Evolutionary conservation across 768 basidiomycete genomes (phyloP).

Genomic region (Podaxis mareebaensis): DNA sequence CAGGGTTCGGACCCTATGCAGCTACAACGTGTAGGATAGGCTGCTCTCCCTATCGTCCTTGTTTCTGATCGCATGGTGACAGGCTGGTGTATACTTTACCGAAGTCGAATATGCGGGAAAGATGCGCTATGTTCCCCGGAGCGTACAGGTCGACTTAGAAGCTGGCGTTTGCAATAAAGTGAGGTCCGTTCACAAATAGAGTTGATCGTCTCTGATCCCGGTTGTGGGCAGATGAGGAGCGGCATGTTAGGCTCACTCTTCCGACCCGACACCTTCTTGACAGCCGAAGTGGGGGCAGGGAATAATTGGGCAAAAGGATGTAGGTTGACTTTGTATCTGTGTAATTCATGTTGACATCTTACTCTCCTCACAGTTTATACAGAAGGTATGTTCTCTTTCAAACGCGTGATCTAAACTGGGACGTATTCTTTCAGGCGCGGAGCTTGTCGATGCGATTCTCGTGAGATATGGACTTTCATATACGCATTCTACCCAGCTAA

Average conservation of each 20-base stretch:
- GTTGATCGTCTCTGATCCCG: background rate
- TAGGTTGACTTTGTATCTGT: constrained; percentile 36
- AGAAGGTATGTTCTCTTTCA: constrained; percentile 57
- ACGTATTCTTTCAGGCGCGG: constrained; percentile 60
- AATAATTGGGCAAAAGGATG: constrained; percentile 98
- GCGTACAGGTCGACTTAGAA: constrained; percentile 90
- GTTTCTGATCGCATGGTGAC: background rate
- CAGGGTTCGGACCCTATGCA: constrained; percentile 73
- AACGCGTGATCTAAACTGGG: background rate
- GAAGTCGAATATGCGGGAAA: constrained; percentile 55
- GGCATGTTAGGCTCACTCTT: constrained; percentile 76
- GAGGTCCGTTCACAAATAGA: constrained; percentile 25
- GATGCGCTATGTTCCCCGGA: constrained; percentile 85
- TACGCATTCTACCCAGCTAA: background rate
- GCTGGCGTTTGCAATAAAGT: constrained; percentile 81
- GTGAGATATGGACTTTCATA: constrained; percentile 30
- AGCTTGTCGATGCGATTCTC: constrained; percentile 83
- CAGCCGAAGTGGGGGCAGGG: constrained; percentile 65
- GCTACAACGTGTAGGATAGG: constrained; percentile 60
- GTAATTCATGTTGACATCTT: constrained; percentile 6
- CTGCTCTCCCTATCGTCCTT: background rate
- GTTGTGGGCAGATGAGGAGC: constrained; percentile 52
- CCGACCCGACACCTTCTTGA: constrained; percentile 84
- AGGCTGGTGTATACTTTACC: constrained; percentile 84
- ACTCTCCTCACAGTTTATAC: constrained; percentile 67